phyloP scores from a whole-genome alignment of 139 green algal genomes.

The Choricystis sp. region DNA sequence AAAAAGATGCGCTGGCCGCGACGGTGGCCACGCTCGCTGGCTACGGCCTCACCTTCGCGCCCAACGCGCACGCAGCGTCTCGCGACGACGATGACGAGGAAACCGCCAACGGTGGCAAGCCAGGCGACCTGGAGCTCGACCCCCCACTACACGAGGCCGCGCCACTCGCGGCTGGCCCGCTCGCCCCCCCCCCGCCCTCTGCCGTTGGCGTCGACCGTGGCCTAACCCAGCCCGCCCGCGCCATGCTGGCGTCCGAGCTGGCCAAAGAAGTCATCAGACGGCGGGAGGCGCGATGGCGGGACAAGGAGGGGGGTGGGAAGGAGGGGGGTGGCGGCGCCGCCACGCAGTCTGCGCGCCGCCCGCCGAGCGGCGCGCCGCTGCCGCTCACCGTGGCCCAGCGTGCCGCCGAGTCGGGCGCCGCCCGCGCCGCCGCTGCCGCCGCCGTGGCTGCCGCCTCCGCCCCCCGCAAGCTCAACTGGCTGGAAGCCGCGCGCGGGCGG shows the following conservation, averaged over 20 bases:
- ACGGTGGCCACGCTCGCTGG: slow-evolving; percentile 31
- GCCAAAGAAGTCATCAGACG: background rate
- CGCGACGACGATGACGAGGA: background rate
- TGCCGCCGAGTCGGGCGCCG: slow-evolving; percentile 6
- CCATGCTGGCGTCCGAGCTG: background rate
- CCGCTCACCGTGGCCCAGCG: slow-evolving; percentile 23
- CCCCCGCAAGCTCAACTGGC: slow-evolving; percentile 26
- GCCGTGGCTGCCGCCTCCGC: background rate
- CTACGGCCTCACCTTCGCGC: slow-evolving; percentile 42
- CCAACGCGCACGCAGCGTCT: slow-evolving; percentile 8
- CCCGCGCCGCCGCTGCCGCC: background rate
- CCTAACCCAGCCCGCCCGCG: background rate
- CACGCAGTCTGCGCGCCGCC: background rate
- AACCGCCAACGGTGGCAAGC: too few species aligned
- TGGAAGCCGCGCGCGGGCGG: slow-evolving; percentile 22
- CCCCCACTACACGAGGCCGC: too few species aligned
- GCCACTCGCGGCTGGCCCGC: too few species aligned
- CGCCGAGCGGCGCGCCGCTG: slow-evolving; percentile 2
- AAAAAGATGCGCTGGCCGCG: slow-evolving; percentile 22
- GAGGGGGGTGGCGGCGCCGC: background rate
- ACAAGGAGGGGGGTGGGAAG: background rate
- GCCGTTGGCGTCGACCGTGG: background rate
- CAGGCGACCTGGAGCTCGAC: too few species aligned
- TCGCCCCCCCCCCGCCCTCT: background rate
- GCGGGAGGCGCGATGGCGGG: background rate